These are phyloP conservation scores for Oidium heveae DNA, from an alignment of 2,329 filamentous ascomycete species.

Conservation along the genomic window DNA sequence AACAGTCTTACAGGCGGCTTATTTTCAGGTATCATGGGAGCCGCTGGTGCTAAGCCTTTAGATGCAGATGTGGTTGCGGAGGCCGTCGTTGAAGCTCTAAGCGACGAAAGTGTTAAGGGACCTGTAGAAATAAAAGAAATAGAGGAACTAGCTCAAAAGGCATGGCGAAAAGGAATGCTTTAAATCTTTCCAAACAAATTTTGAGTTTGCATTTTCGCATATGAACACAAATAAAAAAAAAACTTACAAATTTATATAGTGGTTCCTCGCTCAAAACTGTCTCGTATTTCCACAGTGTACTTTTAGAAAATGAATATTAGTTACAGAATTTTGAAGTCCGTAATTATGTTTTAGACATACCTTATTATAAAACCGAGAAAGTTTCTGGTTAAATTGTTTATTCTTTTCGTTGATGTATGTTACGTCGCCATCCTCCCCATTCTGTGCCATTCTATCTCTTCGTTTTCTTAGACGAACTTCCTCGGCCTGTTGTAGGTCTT, in stretches of 20 bases:
- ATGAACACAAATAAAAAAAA: background rate
- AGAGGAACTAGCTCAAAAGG: constrained; percentile 53
- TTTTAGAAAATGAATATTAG: constrained; percentile 12
- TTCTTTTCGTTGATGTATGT: constrained; percentile 99
- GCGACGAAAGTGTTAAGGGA: constrained; percentile 46
- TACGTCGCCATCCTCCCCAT: constrained; percentile 71
- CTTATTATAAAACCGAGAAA: constrained; percentile 90
- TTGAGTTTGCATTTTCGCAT: background rate
- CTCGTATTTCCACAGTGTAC: constrained; percentile 88
- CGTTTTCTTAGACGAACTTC: constrained; percentile 68
- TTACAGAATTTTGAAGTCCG: background rate
- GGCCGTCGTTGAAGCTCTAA: constrained; percentile 68
- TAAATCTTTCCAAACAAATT: constrained; percentile 17
- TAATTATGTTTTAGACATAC: constrained; percentile 14
- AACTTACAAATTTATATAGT: constrained; percentile 38
- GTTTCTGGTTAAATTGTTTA: constrained; percentile 98
- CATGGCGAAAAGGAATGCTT: constrained; percentile 79
- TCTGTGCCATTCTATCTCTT: constrained; percentile 48
- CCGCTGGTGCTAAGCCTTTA: constrained; percentile 62
- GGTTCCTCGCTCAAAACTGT: constrained; percentile 91
- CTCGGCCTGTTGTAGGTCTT: constrained; percentile 70
- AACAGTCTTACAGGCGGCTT: constrained; percentile 56
- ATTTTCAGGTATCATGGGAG: constrained; percentile 53
- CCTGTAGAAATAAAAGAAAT: constrained; percentile 58
- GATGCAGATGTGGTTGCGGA: constrained; percentile 73